Percentiles rank a stretch among this genome's conserved stretches.
Conservation (phyloP, 768 basidiomycete genomes). For the Trametes cingulata region DNA sequence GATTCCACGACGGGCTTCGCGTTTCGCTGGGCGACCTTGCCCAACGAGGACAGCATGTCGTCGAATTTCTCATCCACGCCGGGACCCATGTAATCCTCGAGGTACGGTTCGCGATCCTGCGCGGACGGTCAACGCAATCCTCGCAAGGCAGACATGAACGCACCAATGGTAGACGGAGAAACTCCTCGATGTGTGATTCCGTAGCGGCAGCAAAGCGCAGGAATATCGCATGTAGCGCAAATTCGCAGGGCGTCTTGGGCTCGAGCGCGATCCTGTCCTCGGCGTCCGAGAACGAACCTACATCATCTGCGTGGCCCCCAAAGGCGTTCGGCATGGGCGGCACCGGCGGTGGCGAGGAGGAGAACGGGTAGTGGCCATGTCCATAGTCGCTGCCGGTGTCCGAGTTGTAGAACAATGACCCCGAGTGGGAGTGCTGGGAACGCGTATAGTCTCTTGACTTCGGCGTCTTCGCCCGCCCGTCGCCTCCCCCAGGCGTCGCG, state of each 20-base stretch:
- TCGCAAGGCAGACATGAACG: conserved; percentile 29
- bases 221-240: conserved; percentile 85
- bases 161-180: conserved; percentile 69
- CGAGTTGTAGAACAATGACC: conserved; percentile 69
- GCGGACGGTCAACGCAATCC: not conserved
- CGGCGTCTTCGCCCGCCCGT: conserved; percentile 40
- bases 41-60: conserved; percentile 79
- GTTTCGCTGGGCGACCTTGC: conserved; percentile 82
- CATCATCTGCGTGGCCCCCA: conserved; percentile 43
- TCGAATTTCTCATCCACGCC: conserved; percentile 80
- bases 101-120: conserved; percentile 69
- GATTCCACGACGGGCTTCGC: conserved; percentile 84
- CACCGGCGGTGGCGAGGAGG: conserved; percentile 72
- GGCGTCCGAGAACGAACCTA: conserved; percentile 49
- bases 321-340: conserved; percentile 72
- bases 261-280: conserved; percentile 71
- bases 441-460: conserved; percentile 60
- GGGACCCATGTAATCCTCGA: conserved; percentile 69
- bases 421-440: conserved; percentile 76
- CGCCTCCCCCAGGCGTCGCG: conserved; percentile 57
- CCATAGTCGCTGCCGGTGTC: conserved; percentile 74
- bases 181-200: conserved; percentile 76
- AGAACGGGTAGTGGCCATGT: conserved; percentile 38
- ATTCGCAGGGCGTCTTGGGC: conserved; percentile 84
- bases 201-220: conserved; percentile 81